phyloP scores from a whole-genome alignment of 2,329 filamentous ascomycete genomes.

The Graphilbum fragrans region DNA sequence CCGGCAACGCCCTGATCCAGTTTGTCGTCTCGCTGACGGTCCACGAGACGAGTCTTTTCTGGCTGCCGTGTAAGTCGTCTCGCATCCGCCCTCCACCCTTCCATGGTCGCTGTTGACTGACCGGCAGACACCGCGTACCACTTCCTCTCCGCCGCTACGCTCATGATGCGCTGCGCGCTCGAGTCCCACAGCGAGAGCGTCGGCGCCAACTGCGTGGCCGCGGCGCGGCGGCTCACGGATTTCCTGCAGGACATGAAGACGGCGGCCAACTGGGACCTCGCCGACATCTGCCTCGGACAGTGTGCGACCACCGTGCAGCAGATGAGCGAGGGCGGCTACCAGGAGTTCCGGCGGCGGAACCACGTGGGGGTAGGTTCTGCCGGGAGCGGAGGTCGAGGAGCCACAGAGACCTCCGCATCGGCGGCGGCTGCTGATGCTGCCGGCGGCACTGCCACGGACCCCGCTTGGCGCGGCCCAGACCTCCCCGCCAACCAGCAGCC shows the following conservation, averaged over 20 bases:
- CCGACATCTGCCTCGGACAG: slow-evolving; percentile 3
- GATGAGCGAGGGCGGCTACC: slow-evolving; percentile 2
- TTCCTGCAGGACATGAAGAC: background rate
- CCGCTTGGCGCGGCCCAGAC: too few relatives aligned
- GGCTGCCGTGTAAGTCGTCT: slow-evolving; percentile 2
- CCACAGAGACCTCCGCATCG: too few relatives aligned
- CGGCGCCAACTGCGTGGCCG: background rate
- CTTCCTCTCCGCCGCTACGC: slow-evolving; percentile 2
- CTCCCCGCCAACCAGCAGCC: too few relatives aligned
- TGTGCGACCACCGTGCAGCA: slow-evolving; percentile 2
- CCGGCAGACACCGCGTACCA: slow-evolving; percentile 1
- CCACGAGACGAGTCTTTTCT: background rate
- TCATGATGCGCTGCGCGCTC: slow-evolving; percentile 3
- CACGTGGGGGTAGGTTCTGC: background rate
- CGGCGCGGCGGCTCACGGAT: background rate
- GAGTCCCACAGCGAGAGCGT: background rate
- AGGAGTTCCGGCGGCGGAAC: background rate
- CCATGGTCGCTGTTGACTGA: background rate
- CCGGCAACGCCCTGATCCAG: background rate
- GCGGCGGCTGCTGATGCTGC: too few relatives aligned
- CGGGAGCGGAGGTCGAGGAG: too few relatives aligned
- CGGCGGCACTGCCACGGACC: too few relatives aligned
- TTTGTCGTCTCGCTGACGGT: background rate
- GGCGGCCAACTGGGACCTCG: slow-evolving; percentile 1
- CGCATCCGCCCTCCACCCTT: too few relatives aligned